Base-by-base conservation (phyloP, 768 basidiomycete genomes). In the Lactarius indigo region DNA sequence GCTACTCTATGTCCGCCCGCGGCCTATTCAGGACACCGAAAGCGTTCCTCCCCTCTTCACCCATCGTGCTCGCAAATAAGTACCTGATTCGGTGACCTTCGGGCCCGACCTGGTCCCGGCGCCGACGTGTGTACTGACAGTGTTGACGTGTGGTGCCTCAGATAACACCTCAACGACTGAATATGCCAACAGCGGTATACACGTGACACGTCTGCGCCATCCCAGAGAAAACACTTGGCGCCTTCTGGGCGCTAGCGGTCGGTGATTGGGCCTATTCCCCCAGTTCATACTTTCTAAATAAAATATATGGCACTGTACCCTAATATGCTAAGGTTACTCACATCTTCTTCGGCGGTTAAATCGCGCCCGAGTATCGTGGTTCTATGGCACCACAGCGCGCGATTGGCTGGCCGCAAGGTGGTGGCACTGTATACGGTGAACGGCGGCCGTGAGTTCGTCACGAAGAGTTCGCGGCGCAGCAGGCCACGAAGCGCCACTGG, bases 401-500 rank as follows among this genome's bases (percentile, higher is more conserved):
- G 42, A 44, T 44, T 44, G 42, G 42, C 20, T n/a, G 50, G 50
- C 13, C 3, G 6, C 50, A 52, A 52, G 50, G 23, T 52, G 50
- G 50, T 23, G 12, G 50, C 26, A 5, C 1, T 26, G 26, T 17
- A 37, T 37, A 1, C 35, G 35, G 50, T 50, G 23, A 23, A 23
- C 10, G 44, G 44, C 23, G 9, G 23, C 50, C 23, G 50, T 50
- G 23, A 23, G 50, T 13, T 15, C n/a, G 42, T 44, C 10, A 10
- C 44, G 44, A 47, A 47, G 44, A 23, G 23, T 26, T 26, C 23
- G 13, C 23, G 26, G 50, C 50, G 50, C 50, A 52, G 50, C 50
- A 52, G 26, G 13, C 50, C 39, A 57, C 26, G 64, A 52, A 58
- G 44, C 47, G 63, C 47, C 44, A 44, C 28, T 59, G n/a, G 23